phyloP scores from a whole-genome alignment of 192 early-diverging fungal species.

The Backusella liffmaniae region DNA sequence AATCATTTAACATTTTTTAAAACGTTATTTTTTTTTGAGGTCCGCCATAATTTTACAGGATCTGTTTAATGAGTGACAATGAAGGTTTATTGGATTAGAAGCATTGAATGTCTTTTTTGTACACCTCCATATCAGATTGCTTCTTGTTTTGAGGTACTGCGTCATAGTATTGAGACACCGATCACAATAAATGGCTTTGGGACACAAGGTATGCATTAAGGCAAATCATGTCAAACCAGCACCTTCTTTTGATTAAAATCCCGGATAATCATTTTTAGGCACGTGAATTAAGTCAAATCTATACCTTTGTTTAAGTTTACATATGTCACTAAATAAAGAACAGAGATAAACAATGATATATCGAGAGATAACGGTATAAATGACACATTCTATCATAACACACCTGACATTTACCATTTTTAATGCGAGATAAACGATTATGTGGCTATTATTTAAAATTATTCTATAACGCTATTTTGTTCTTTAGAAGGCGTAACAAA shows the following conservation, averaged over 20 bases:
- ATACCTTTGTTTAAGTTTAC: not conserved
- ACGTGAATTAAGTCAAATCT: not conserved
- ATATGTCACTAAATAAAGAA: slow-evolving; percentile 2
- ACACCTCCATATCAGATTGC: not conserved
- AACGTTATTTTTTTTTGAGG: not conserved
- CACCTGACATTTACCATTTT: not conserved
- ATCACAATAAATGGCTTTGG: not conserved
- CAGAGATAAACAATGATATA: not conserved
- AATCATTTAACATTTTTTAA: not conserved
- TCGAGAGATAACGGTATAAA: not conserved
- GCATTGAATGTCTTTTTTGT: not conserved
- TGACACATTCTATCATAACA: not conserved
- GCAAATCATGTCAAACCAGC: not conserved
- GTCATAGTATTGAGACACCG: slow-evolving; percentile 1
- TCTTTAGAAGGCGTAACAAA: not conserved
- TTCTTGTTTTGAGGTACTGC: not conserved
- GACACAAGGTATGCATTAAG: not conserved
- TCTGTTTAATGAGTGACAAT: not conserved
- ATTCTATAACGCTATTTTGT: not conserved
- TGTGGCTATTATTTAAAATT: not conserved
- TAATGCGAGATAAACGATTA: not conserved
- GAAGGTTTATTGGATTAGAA: not conserved
- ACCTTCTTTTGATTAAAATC: not conserved
- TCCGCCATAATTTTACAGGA: not conserved
- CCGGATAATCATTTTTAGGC: not conserved